phyloP scores from a whole-genome alignment of 2,329 filamentous ascomycete species.

The Exophiala aquamarina region DNA sequence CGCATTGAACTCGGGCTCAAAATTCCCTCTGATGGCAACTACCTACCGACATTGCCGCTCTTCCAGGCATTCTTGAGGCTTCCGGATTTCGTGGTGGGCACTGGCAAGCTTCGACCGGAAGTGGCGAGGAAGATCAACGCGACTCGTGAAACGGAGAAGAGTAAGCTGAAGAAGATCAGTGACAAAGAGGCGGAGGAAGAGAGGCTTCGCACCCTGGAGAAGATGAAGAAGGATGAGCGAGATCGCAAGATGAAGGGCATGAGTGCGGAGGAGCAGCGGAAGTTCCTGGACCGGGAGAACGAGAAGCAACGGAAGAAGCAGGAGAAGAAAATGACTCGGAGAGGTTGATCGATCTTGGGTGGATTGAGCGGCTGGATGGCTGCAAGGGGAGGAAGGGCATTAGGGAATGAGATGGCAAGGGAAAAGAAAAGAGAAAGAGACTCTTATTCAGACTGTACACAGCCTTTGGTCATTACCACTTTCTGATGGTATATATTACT shows the following conservation, averaged over 20 bases:
- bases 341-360: constrained; percentile 42
- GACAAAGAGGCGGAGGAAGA: constrained; percentile 71
- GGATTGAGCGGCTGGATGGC: too few species aligned
- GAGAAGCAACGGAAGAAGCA: constrained; percentile 68
- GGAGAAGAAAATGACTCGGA: constrained; percentile 63
- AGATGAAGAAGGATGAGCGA: constrained; percentile 83
- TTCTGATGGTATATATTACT: too few species aligned
- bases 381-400: too few species aligned
- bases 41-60: constrained; percentile 67
- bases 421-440: too few species aligned
- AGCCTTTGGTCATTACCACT: too few species aligned
- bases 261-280: constrained; percentile 81
- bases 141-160: constrained; percentile 76
- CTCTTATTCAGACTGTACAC: too few species aligned
- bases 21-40: constrained; percentile 63
- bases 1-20: constrained; percentile 75
- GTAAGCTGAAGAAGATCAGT: constrained; percentile 73
- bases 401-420: too few species aligned
- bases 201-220: constrained; percentile 51
- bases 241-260: constrained; percentile 75
- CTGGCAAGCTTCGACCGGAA: constrained; percentile 85
- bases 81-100: constrained; percentile 74
- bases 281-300: constrained; percentile 77
- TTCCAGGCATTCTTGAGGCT: constrained; percentile 81
- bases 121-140: constrained; percentile 79